phyloP scores from a whole-genome alignment of 768 basidiomycete species.

The Kwoniella mangroviensis region DNA sequence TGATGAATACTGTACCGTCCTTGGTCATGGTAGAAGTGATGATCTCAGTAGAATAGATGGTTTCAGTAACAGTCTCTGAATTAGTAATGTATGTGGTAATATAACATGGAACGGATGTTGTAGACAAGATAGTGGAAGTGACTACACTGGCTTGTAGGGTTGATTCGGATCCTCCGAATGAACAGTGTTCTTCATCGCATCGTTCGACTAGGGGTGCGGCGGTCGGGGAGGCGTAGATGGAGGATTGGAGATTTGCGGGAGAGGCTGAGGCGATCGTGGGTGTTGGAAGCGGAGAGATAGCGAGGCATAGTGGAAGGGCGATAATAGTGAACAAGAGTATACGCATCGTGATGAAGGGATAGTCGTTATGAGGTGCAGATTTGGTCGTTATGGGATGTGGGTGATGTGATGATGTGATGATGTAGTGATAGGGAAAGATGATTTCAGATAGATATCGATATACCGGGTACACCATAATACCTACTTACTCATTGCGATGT shows the following conservation, averaged over 20 bases:
- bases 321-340: background rate
- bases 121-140: constrained; percentile 42
- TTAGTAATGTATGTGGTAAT: constrained; percentile 43
- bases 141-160: constrained; percentile 38
- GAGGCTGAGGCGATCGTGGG: constrained; percentile 3
- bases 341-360: constrained; percentile 9
- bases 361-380: background rate
- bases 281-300: background rate
- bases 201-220: constrained; percentile 13
- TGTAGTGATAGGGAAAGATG: background rate
- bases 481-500: too few species aligned
- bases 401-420: background rate
- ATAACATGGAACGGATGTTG: constrained; percentile 47
- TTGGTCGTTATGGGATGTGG: background rate
- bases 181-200: constrained; percentile 33
- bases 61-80: constrained; percentile 32
- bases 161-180: constrained; percentile 23
- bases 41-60: constrained; percentile 46
- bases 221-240: constrained; percentile 3
- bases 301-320: constrained; percentile 1
- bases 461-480: too few species aligned
- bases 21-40: constrained; percentile 43
- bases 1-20: constrained; percentile 44
- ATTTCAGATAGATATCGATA: background rate
- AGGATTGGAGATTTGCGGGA: constrained; percentile 2